These are phyloP conservation scores for Radiomyces spectabilis DNA, from an alignment of 192 early-diverging fungal genomes.

Conservation along the genomic window DNA sequence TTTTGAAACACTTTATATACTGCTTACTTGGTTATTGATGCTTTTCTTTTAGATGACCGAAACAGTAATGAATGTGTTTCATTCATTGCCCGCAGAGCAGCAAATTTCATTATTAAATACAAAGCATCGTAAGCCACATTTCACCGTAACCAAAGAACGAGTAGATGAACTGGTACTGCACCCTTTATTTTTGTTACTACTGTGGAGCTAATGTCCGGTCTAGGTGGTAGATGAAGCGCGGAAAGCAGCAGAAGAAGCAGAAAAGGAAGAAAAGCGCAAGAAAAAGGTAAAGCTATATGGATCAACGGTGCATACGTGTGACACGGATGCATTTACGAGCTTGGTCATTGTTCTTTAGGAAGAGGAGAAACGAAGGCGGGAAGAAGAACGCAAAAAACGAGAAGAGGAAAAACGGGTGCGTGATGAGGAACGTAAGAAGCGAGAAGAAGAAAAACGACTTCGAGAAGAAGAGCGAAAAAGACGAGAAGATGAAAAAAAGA, in stretches of 20 bases:
- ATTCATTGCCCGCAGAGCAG: neutral
- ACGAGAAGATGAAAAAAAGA: constrained; percentile 35
- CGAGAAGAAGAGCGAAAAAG: constrained; percentile 19
- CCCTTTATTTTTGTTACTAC: neutral
- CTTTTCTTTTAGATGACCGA: constrained; percentile 8
- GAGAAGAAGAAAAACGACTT: constrained; percentile 32
- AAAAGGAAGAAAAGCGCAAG: constrained; percentile 25
- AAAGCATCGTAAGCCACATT: constrained; percentile 2
- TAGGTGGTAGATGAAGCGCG: neutral
- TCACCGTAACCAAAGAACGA: neutral
- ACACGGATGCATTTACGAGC: neutral
- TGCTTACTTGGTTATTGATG: neutral
- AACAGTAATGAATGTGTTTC: neutral
- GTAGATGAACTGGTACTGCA: neutral
- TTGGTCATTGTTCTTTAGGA: neutral
- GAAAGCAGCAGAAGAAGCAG: constrained; percentile 16
- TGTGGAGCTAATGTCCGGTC: neutral
- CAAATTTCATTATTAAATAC: constrained; percentile 3
- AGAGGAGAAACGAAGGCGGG: constrained; percentile 1
- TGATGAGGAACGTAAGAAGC: constrained; percentile 13
- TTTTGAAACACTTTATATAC: neutral
- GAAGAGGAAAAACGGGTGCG: constrained; percentile 1
- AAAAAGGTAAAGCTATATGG: neutral
- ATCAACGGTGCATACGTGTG: neutral
- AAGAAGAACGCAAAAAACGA: constrained; percentile 4